Evolutionary conservation across 441 rosid genomes (phyloP).

Genomic region (Aquilaria agallochum): DNA sequence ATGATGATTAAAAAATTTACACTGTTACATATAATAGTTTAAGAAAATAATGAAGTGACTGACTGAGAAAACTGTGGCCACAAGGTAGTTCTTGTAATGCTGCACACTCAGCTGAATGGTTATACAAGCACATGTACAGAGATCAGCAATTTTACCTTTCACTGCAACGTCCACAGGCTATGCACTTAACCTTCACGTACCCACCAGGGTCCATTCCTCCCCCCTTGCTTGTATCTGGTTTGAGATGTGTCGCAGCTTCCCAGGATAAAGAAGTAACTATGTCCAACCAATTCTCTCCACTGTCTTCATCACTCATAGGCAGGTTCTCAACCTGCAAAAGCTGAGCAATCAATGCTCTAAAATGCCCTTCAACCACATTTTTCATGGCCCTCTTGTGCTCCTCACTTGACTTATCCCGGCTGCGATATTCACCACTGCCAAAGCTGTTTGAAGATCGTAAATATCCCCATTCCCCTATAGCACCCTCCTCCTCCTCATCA

Average conservation of each 20-base stretch:
- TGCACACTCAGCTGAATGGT: no score
- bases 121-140: constrained; percentile 7
- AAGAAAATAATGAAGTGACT: no score
- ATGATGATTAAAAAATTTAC: no score
- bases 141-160: constrained; percentile 47
- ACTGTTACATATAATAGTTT: no score
- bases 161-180: constrained; percentile 56
- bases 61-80: no score
- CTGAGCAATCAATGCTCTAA: constrained; percentile 75
- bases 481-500: constrained; percentile 50
- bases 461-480: constrained; percentile 70
- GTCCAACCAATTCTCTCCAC: constrained; percentile 62
- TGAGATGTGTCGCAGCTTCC: constrained; percentile 78
- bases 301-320: constrained; percentile 43
- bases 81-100: no score
- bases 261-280: constrained; percentile 71
- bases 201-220: constrained; percentile 91
- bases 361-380: constrained; percentile 72
- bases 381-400: constrained; percentile 56
- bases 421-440: constrained; percentile 47
- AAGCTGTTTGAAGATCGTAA: constrained; percentile 54
- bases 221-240: constrained; percentile 69
- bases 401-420: constrained; percentile 48
- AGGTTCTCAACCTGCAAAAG: constrained; percentile 72
- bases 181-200: constrained; percentile 77